phyloP scores from a whole-genome alignment of 176 grass and related monocot species.

The Elaeis guineensis region DNA sequence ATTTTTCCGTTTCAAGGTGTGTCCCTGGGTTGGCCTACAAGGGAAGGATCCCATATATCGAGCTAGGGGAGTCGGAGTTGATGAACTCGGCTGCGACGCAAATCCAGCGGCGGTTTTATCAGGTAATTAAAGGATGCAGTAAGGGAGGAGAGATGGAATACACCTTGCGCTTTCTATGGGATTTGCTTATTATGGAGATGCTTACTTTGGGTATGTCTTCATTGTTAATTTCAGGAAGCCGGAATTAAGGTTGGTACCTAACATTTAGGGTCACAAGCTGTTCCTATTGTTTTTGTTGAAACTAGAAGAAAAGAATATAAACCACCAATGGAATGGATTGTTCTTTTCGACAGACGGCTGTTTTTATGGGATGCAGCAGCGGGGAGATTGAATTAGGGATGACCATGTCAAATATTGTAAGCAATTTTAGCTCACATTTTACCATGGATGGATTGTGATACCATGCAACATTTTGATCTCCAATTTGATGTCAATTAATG shows the following conservation, averaged over 20 bases:
- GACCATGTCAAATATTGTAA: background rate
- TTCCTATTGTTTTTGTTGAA: too few species aligned
- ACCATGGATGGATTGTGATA: too few species aligned
- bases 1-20: conserved; percentile 13
- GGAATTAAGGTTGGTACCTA: conserved; percentile 61
- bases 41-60: conserved; percentile 36
- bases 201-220: background rate
- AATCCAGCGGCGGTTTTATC: conserved; percentile 69
- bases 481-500: too few species aligned
- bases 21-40: conserved; percentile 78
- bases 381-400: conserved; percentile 87
- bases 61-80: conserved; percentile 38
- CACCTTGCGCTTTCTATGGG: background rate
- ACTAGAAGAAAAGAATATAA: too few species aligned
- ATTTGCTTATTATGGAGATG: background rate
- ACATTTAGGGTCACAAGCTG: too few species aligned
- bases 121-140: conserved; percentile 29
- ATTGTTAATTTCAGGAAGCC: conserved; percentile 51
- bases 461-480: too few species aligned
- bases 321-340: too few species aligned
- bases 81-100: conserved; percentile 36
- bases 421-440: too few species aligned
- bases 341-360: conserved; percentile 35
- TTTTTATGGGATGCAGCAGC: conserved; percentile 61
- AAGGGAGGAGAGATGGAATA: conserved; percentile 7